Evolutionary conservation across 305 asterid genomes (phyloP), one percentile per base, ranked within the genome.

Genomic region (Fraxinus velutina): DNA sequence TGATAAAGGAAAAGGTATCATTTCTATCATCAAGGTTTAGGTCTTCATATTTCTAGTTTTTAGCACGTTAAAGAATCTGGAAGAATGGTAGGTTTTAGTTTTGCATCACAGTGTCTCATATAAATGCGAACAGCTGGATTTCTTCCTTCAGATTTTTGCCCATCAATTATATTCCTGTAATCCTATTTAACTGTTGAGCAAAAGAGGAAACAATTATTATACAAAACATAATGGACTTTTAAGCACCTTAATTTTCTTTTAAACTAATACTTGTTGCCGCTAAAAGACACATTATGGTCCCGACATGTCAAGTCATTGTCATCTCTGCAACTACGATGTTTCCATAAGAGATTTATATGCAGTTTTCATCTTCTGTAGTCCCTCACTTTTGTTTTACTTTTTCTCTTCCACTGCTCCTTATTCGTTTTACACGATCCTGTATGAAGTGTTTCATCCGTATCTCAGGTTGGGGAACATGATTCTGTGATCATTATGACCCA

Each of bases 1-100:
- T 96, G 85, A 88, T 94, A 37, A 82, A 90, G 85, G 95, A 93
- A 50, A 94, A 96, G 99, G 99, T 96, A 89, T 76, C 27, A 64
- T 79, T 76, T 66, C 70, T 84, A 77, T 5, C 24, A 24, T 47
- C 68, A 73, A 37, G 10, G 19, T 22, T 78, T 4, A 10, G 27
- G 78, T 76, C 52, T 37, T 66, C 37, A 29, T 80, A 60, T 68
- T 60, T 62, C 71, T 76, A 66, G 52, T 74, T 50, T 37, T 62
- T 64, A 64, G 74, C 39, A 68, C 0, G 76, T 50, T 39, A 37
- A 55, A 33, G 37, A 27, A 76, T 75, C 80, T 55, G 77, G 27
- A 60, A 73, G 32, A 76, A 32, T 33, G 8, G 33, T 42, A 74
- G 22, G 75, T 22, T 30, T 55, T 68, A 50, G 34, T 79, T 42